Base-by-base conservation (phyloP, 2,329 filamentous ascomycete genomes). In the Stromatinia cepivora region DNA sequence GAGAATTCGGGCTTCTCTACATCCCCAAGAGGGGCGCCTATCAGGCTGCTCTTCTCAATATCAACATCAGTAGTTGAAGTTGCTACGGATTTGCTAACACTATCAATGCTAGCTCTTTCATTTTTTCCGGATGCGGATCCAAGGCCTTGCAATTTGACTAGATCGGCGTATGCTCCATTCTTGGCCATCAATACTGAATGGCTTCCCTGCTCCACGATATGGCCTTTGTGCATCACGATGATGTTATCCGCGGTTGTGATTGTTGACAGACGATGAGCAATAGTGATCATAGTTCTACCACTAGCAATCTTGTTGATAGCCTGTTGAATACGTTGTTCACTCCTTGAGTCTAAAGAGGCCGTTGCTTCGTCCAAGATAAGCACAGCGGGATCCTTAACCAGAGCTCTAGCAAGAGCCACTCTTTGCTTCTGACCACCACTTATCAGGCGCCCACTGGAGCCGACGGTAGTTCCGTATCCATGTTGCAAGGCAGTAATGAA, bases 161-260 rank as follows among this genome's bases (percentile, higher is more conserved):
- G 84, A 1, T 84, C 85, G 50, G 85, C 85, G 75, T 94, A 94
- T 25, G 90, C 82, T 0, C 90, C 88, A 3, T 81, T 82, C 57
- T 86, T 82, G 3, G 84, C 83, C 10, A 96, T 82, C 11, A 97
- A 83, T 75, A 88, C 36, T 6, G 90, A 85, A 77, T 97, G 92
- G 0, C 88, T 93, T 22, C 92, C 92, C 62, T 86, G 85, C 80
- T 96, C 92, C 17, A 88, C 86, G 61, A 96, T 89, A 53, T 85
- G 83, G 22, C 92, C 92, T 70, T 89, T 86, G 71, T 92, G 87
- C 15, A 96, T 82, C 10, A 95, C 92, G 58, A 95, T 83, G 70
- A 96, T 96, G 75, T 93, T 90, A 77, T 96, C 91, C 3, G 92
- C 92, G 68, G 92, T 94, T 92, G 90, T 93, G 73, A 96, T 94